Conservation (phyloP, 768 basidiomycete species). For the Naganishia antarctica region DNA sequence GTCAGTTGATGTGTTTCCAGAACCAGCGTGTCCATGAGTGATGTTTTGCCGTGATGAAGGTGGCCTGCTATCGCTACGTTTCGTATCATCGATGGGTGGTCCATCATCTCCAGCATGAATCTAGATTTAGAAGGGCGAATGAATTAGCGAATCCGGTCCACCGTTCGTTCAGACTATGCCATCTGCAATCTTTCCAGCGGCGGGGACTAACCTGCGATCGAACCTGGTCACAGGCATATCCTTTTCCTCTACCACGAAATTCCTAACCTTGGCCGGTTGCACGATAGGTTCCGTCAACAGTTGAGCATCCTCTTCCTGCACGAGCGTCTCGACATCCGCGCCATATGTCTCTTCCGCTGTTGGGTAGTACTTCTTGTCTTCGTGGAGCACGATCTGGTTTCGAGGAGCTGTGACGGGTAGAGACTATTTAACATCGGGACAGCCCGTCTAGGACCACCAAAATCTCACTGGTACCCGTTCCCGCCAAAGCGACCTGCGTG, state of each 20-base stretch:
- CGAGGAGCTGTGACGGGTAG: neutral
- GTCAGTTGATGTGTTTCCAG: slow-evolving; percentile 92
- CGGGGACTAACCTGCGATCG: slow-evolving; percentile 76
- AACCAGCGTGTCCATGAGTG: slow-evolving; percentile 92
- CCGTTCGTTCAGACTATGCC: too few relatives aligned
- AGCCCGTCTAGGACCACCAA: neutral
- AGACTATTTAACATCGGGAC: neutral
- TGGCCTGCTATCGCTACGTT: slow-evolving; percentile 96
- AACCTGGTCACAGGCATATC: slow-evolving; percentile 94
- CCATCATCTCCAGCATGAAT: slow-evolving; percentile 84
- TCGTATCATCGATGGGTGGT: slow-evolving; percentile 87
- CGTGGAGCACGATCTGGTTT: slow-evolving; percentile 65
- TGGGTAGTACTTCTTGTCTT: slow-evolving; percentile 97
- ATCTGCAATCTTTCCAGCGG: too few relatives aligned
- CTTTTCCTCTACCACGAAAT: slow-evolving; percentile 92
- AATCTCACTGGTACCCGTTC: slow-evolving; percentile 20
- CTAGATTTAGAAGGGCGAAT: slow-evolving; percentile 52
- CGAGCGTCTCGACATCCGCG: slow-evolving; percentile 85
- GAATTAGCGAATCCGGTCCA: neutral
- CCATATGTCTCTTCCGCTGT: slow-evolving; percentile 89
- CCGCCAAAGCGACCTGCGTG: slow-evolving; percentile 17
- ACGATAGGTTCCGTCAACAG: slow-evolving; percentile 91
- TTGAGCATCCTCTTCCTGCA: slow-evolving; percentile 97
- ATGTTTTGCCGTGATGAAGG: slow-evolving; percentile 95
- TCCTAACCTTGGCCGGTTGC: slow-evolving; percentile 87